Base-by-base conservation (phyloP, 331 rosid species). In the Acacia pycnantha region DNA sequence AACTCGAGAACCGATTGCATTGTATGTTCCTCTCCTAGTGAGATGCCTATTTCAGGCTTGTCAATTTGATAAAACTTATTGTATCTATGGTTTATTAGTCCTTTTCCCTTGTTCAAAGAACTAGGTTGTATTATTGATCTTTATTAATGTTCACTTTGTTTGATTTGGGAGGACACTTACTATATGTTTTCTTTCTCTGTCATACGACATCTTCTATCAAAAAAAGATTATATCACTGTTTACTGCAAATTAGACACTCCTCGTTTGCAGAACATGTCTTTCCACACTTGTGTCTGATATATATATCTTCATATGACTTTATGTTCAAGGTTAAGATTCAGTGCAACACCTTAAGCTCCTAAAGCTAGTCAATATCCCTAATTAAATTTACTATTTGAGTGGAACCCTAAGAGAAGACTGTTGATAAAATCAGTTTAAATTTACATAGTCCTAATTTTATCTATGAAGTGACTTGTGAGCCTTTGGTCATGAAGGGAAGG, bases 1-100 rank as follows among this genome's bases (percentile, higher is more conserved):
- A 92, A 89, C 92, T 95, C 46, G 93, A 95, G 82, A 91, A 29
- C 29, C 92, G 93, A 70, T 84, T 93, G 81, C 91, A 86, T 76
- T 87, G 97, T 95, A 93, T 46, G 97, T 89, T 76, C 56, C 86
- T 79, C 40, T 40, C 70, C 82, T 50, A 11, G 46, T 70, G 62
- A 75, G 69, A 78, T 66, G 29, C 68, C 80, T 84, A 70, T 22
- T 77, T 66, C 47, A 53, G 69, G 76, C 65, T 43, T 64, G 50
- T 70, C 66, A 81, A 53, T 73, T 83, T 67, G 22, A 50, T 31
- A 50, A n/a, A 53, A 29, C 65, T 15, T 41, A 16, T 76, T 13
- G 14, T 48, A 43, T 58, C 54, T 43, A 13, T 59, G 64, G 21
- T 44, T 13, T 69, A 48, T 2, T 31, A 29, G 43, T 31, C 41